Evolutionary conservation across 768 basidiomycete species (phyloP), one percentile per base, ranked within the genome.

Genomic region (Mycena chlorophos): DNA sequence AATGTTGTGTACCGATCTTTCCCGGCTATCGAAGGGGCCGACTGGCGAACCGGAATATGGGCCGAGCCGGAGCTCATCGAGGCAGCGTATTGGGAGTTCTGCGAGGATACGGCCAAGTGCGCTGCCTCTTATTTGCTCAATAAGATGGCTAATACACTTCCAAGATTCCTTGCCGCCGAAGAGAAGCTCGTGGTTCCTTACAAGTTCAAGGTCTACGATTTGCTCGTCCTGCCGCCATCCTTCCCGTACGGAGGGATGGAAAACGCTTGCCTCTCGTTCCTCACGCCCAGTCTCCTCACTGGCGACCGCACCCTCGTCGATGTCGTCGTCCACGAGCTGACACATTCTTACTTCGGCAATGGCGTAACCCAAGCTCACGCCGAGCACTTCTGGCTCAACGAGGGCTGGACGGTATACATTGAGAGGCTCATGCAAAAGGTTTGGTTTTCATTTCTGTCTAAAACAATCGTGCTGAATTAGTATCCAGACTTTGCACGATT

Each of bases 181-280:
- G 94, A 97, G 69, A 76, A 82, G 13, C 75, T 94, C 34, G 80
- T 90, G 1, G 81, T 81, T 0, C 78, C 86, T 0, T 98, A 98
- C 67, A 76, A 75, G 49, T 98, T 94, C 64, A 87, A 89, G 2
- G 88, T 94, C 1, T 97, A 94, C 65, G 94, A 98, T 67, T 68
- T 96, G 2, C 78, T 98, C 19, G 85, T 98, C 22, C 77, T 98
- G 3, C 95, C 95, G 0, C 88, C 91, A 13, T 88, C 89, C 0
- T 98, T 97, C 79, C 95, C 94, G 1, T 96, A 89, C 68, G 94
- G 93, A 49, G 93, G 91, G 57, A 88, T 91, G 91, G 93, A 96
- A 82, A 94, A 95, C 65, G 84, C 90, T 0, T 94, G 92, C 65
- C 68, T 94, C 58, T 85, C 90, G 1, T 96, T 95, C 74, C 73